Percentiles rank a stretch among this genome's conserved stretches.
Evolutionary conservation across 148 eudicot genomes (phyloP).

Genomic region (Euryodendron excelsum): DNA sequence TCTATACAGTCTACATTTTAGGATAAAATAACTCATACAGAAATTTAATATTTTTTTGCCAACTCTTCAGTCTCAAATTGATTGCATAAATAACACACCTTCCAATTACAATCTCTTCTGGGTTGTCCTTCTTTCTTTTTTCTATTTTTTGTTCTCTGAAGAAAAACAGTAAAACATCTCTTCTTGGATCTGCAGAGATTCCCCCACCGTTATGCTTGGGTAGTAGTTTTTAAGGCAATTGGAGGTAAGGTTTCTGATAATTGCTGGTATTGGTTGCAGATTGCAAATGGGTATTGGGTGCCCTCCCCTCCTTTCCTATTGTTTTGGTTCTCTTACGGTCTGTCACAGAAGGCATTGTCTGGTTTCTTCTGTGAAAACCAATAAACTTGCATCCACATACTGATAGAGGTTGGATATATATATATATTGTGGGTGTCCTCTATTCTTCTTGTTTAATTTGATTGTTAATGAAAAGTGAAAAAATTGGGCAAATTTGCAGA

Average conservation of each 20-base stretch:
- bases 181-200: conserved; percentile 52
- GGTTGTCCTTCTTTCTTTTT: conserved; percentile 35
- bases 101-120: conserved; percentile 12
- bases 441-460: conserved; percentile 21
- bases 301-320: conserved; percentile 7
- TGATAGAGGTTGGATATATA: conserved; percentile 9
- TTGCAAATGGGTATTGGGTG: conserved; percentile 15
- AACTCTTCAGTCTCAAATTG: too few species aligned
- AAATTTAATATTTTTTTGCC: conserved; percentile 14
- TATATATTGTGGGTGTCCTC: conserved; percentile 30
- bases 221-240: not conserved
- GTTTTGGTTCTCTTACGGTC: not conserved
- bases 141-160: not conserved
- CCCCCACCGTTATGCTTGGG: conserved; percentile 14
- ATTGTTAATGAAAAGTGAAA: not conserved
- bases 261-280: not conserved
- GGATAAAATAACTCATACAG: not conserved
- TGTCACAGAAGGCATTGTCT: conserved; percentile 19
- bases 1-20: not conserved
- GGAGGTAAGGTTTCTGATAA: not conserved
- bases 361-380: not conserved
- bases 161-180: conserved; percentile 26
- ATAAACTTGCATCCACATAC: not conserved
- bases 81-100: not conserved
- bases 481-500: conserved; percentile 4